A percentile compares a stretch with the other conserved stretches of the same genome.
phyloP scores from a whole-genome alignment of 163 green algal species.

The Volvox carteri region DNA sequence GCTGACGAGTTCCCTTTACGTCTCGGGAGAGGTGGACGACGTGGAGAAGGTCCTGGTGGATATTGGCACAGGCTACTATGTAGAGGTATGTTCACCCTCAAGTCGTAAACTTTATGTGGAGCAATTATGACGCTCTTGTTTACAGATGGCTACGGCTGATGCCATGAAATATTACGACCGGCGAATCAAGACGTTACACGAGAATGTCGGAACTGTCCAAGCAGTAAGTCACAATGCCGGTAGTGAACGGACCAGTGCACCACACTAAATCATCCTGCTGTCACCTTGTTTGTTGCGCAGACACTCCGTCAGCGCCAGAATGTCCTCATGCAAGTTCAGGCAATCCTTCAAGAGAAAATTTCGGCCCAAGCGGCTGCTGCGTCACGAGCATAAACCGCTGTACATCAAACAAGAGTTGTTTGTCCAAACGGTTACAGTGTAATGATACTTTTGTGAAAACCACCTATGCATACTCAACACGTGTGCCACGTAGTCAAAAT shows the following conservation, averaged over 20 bases:
- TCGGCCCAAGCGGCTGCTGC: background rate
- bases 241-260: background rate
- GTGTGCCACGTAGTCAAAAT: too few relatives aligned
- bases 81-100: conserved; percentile 88
- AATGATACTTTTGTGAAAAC: too few relatives aligned
- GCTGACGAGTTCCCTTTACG: conserved; percentile 91
- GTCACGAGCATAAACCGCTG: background rate
- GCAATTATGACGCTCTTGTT: background rate
- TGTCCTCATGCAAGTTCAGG: conserved; percentile 41
- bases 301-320: conserved; percentile 31
- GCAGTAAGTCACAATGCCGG: conserved; percentile 6
- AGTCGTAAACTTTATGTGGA: too few relatives aligned
- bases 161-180: conserved; percentile 45
- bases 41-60: conserved; percentile 91
- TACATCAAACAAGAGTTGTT: background rate
- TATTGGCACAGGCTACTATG: conserved; percentile 94
- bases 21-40: conserved; percentile 82
- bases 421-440: too few relatives aligned
- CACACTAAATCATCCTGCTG: background rate
- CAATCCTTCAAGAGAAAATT: conserved; percentile 38
- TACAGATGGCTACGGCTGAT: conserved; percentile 31
- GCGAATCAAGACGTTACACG: conserved; percentile 42
- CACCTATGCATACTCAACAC: too few relatives aligned
- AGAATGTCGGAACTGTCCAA: conserved; percentile 32
- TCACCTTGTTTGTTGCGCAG: background rate